Evolutionary conservation across 2,329 filamentous ascomycete species (phyloP).

Genomic region (Penicillium sp.): DNA sequence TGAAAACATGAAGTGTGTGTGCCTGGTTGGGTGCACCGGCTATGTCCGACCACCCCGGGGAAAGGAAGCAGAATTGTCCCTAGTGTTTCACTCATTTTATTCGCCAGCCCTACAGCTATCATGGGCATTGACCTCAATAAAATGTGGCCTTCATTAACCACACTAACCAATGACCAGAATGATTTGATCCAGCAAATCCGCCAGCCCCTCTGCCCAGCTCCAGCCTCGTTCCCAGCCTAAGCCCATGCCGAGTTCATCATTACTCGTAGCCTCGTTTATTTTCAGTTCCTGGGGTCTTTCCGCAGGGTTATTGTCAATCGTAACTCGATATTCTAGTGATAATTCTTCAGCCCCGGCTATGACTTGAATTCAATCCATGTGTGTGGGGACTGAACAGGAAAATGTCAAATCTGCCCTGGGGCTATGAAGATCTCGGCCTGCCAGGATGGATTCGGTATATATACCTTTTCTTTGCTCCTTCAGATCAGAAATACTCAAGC

Average conservation of each 20-base stretch:
- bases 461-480: background rate
- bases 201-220: background rate
- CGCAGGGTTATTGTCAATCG: background rate
- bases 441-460: background rate
- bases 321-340: background rate
- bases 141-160: background rate
- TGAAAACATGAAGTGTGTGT: background rate
- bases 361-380: background rate
- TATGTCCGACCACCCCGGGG: background rate
- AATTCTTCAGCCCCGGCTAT: background rate
- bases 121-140: too few species aligned
- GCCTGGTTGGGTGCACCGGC: background rate
- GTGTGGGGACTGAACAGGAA: background rate
- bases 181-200: background rate
- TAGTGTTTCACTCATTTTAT: background rate
- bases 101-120: background rate
- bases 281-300: too few species aligned
- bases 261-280: background rate
- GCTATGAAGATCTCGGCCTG: background rate
- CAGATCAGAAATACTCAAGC: too few species aligned
- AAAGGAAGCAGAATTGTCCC: background rate
- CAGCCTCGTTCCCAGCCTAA: background rate
- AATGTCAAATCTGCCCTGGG: background rate
- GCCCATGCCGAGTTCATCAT: background rate
- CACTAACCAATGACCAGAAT: background rate